Evolutionary conservation across 345 rosid species (phyloP), one percentile per base, ranked within the genome.

Genomic region (Euphorbia lathyris): DNA sequence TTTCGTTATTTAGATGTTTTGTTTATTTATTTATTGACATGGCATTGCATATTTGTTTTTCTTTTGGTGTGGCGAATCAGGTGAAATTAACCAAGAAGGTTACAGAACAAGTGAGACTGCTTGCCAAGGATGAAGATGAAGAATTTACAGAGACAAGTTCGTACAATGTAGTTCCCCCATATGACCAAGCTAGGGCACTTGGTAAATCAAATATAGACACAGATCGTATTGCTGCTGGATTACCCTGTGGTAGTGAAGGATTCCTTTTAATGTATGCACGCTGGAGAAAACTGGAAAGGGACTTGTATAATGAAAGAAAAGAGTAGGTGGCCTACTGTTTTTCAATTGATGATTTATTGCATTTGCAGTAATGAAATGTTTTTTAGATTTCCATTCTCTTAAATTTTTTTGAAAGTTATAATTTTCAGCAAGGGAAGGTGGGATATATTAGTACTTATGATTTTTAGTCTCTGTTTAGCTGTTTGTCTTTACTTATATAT

Each of bases 171-270:
- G 84, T 85, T 77, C 96, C 79, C 57, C 96, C 96, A 38, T 96
- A 96, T 83, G 99, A 96, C 78, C 97, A 96, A 89, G 99, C 99
- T 45, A 92, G 86, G 71, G 99, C 99, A 66, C 97, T 96, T 80
- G 99, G 99, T 67, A 96, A 93, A 85, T 88, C 90, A 70, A 90
- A 90, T 76, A 96, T 96, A 65, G 99, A 96, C 66, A 87, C 88
- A 67, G 97, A 89, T 79, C 98, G 97, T 56, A 96, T 96, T 75
- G 96, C 98, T 84, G 98, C 96, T 74, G 99, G 99, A 70, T 80
- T 96, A 72, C 99, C 99, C 40, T 96, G 99, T 81, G 99, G 99
- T 48, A 90, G 90, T 75, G 99, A 96, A 80, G 99, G 99, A 69
- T 92, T 92, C 77, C 90, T 96, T 76, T 85, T 96, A 86, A 96